Evolutionary conservation across 2,329 filamentous ascomycete species (phyloP).

Genomic region (Aspergillus intermedius): DNA sequence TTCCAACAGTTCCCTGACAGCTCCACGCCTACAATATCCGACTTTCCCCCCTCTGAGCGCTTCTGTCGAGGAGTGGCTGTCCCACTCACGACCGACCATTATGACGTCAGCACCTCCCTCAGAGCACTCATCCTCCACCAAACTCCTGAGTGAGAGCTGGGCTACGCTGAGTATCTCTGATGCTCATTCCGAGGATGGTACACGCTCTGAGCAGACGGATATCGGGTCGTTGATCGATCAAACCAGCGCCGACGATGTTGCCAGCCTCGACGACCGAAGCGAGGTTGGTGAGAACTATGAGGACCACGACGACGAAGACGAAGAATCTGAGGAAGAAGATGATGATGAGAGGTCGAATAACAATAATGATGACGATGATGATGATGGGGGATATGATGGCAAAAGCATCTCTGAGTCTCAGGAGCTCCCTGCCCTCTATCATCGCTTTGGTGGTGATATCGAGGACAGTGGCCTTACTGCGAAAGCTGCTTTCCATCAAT

Average conservation of each 20-base stretch:
- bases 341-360: conserved; percentile 25
- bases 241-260: conserved; percentile 38
- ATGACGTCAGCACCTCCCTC: conserved; percentile 32
- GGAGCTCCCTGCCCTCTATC: conserved; percentile 23
- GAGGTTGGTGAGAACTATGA: conserved; percentile 30
- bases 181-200: conserved; percentile 39
- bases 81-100: conserved; percentile 33
- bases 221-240: conserved; percentile 38
- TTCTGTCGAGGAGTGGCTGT: conserved; percentile 37
- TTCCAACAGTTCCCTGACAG: conserved; percentile 18
- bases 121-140: conserved; percentile 17
- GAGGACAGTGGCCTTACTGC: conserved; percentile 32
- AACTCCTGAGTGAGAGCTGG: conserved; percentile 42
- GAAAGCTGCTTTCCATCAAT: conserved; percentile 25
- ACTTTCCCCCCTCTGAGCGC: conserved; percentile 33
- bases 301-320: conserved; percentile 19
- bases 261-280: conserved; percentile 37
- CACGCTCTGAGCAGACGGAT: conserved; percentile 40
- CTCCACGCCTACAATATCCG: conserved; percentile 34
- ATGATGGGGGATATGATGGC: conserved; percentile 14
- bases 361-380: conserved; percentile 16
- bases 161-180: conserved; percentile 40
- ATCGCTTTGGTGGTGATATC: conserved; percentile 22
- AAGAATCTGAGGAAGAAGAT: conserved; percentile 23
- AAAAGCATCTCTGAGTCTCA: conserved; percentile 23